Conservation (phyloP, 2,329 filamentous ascomycete species). For the Pseudogymnoascus sp. region DNA sequence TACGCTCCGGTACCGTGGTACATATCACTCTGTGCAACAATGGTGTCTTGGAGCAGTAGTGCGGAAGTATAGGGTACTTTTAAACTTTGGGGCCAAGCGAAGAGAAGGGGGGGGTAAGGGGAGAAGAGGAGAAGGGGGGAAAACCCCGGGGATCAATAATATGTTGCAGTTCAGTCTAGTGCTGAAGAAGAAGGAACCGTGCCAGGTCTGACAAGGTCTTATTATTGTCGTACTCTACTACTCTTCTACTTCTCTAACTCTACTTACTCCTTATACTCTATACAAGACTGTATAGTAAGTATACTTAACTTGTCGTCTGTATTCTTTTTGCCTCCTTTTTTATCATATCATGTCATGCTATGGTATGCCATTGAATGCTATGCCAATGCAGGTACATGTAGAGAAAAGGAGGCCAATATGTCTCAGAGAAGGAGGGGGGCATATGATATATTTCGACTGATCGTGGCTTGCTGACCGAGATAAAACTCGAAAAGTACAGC, state of each 20-base stretch:
- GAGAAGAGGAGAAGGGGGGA: background rate
- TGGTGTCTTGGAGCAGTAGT: background rate
- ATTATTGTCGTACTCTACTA: background rate
- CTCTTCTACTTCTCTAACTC: background rate
- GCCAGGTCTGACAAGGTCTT: conserved; percentile 4
- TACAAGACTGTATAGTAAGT: background rate
- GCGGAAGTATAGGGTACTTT: background rate
- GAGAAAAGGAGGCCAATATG: conserved; percentile 5
- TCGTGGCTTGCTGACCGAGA: background rate
- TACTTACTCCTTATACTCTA: background rate
- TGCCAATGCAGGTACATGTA: conserved; percentile 2
- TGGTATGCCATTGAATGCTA: background rate
- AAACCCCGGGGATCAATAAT: background rate
- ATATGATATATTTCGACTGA: background rate
- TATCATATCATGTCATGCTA: conserved; percentile 7
- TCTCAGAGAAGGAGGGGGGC: background rate
- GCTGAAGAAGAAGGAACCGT: conserved; percentile 4
- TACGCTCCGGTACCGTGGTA: conserved; percentile 4
- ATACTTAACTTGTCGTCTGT: background rate
- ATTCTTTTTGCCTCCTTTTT: background rate
- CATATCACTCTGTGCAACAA: background rate
- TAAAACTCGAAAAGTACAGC: background rate
- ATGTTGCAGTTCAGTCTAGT: background rate
- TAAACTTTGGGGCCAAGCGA: background rate
- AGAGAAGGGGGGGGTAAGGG: background rate